phyloP scores from a whole-genome alignment of 2,329 filamentous ascomycete genomes.

The Xylaria sp. region DNA sequence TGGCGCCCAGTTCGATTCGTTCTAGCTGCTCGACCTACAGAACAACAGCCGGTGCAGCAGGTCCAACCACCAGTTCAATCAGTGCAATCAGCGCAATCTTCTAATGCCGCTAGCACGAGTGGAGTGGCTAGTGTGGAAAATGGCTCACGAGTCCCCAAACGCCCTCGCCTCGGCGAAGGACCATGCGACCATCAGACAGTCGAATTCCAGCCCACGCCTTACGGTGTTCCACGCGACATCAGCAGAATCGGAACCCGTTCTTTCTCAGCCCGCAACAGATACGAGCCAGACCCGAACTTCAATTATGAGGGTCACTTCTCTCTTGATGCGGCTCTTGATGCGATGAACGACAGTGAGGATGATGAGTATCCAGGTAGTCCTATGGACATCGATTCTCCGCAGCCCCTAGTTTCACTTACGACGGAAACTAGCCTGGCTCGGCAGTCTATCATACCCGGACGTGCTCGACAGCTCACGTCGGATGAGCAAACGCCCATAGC shows the following conservation, averaged over 20 bases:
- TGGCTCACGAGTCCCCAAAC: slow-evolving; percentile 13
- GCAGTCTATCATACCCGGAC: slow-evolving; percentile 17
- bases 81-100: background rate
- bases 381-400: slow-evolving; percentile 29
- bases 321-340: slow-evolving; percentile 31
- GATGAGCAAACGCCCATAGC: slow-evolving; percentile 20
- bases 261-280: background rate
- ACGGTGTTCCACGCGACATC: too few species aligned
- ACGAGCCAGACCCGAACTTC: slow-evolving; percentile 23
- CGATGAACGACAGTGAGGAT: slow-evolving; percentile 28
- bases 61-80: background rate
- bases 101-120: background rate
- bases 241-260: background rate
- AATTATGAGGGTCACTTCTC: slow-evolving; percentile 35
- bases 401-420: slow-evolving; percentile 15
- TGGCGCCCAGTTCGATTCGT: slow-evolving; percentile 17
- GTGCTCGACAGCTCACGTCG: background rate
- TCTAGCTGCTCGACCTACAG: too few species aligned
- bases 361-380: slow-evolving; percentile 25
- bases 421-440: slow-evolving; percentile 22
- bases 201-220: too few species aligned
- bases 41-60: background rate
- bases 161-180: slow-evolving; percentile 17
- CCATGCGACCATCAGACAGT: background rate
- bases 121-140: background rate